Percentiles rank a stretch among this genome's conserved stretches.
Evolutionary conservation across 768 basidiomycete species (phyloP).

Genomic region (Tylopilus plumbeoviolaceoides): DNA sequence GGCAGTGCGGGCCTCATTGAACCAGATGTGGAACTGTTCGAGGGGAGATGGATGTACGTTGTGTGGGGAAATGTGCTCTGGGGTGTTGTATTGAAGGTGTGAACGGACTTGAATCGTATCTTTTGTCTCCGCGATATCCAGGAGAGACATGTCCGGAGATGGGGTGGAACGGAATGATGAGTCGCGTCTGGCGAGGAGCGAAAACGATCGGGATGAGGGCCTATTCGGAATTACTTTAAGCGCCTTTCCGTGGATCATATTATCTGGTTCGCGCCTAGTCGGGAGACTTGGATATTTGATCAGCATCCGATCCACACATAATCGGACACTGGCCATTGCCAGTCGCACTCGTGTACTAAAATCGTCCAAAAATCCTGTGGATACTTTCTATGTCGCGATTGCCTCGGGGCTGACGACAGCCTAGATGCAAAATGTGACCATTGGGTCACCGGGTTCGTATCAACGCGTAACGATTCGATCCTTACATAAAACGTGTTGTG

Average conservation of each 20-base stretch:
- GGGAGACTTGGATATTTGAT: neutral
- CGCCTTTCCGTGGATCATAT: conserved; percentile 6
- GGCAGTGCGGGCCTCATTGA: conserved; percentile 55
- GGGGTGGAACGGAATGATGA: neutral
- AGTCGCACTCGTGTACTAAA: too few relatives aligned
- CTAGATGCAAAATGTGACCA: neutral
- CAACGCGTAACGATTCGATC: neutral
- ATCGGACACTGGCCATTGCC: neutral
- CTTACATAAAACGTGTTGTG: neutral
- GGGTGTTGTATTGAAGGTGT: conserved; percentile 72
- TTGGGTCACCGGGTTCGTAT: neutral
- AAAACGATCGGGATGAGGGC: conserved; percentile 10
- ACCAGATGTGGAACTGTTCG: conserved; percentile 85
- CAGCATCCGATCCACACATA: neutral
- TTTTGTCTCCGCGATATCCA: conserved; percentile 40
- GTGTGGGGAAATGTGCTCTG: conserved; percentile 60
- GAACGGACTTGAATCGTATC: conserved; percentile 64
- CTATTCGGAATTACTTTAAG: conserved; percentile 4
- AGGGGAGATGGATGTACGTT: conserved; percentile 66
- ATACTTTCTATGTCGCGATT: neutral
- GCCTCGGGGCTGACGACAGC: too few relatives aligned
- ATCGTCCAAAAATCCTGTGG: too few relatives aligned
- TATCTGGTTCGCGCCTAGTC: neutral
- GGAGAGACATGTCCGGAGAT: conserved; percentile 17
- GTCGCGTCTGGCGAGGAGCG: neutral